Percentiles rank a stretch among this genome's conserved stretches.
Evolutionary conservation across 2,329 filamentous ascomycete species (phyloP).

Genomic region (Cladophialophora immunda): DNA sequence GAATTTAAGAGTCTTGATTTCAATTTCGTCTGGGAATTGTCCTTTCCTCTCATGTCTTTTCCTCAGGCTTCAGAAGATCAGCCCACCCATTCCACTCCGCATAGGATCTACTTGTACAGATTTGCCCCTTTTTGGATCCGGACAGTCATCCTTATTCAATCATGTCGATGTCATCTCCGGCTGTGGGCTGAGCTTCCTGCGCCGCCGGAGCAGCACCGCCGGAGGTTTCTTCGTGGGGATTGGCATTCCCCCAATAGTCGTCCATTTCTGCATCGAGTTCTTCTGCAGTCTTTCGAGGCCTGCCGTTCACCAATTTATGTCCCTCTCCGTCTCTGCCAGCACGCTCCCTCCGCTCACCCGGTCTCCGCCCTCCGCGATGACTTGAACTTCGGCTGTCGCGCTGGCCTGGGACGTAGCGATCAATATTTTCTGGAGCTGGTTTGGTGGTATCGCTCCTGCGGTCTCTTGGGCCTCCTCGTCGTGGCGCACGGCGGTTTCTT

Average conservation of each 20-base stretch:
- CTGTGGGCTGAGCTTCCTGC: slow-evolving; percentile 41
- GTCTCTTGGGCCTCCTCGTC: slow-evolving; percentile 51
- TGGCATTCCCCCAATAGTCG: slow-evolving; percentile 77
- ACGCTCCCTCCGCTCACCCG: slow-evolving; percentile 52
- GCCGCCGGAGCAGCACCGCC: slow-evolving; percentile 45
- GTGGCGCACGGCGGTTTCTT: slow-evolving; percentile 50
- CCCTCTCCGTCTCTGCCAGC: slow-evolving; percentile 45
- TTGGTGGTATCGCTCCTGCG: slow-evolving; percentile 63
- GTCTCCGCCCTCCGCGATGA: slow-evolving; percentile 55
- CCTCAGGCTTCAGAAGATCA: not conserved
- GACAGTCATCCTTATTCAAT: slow-evolving; percentile 62
- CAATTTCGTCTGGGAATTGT: not conserved
- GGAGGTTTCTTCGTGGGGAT: slow-evolving; percentile 47
- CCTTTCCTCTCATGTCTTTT: not conserved
- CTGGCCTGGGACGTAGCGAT: slow-evolving; percentile 78
- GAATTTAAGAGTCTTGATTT: not conserved
- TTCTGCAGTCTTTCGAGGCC: slow-evolving; percentile 85
- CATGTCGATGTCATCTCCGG: slow-evolving; percentile 73
- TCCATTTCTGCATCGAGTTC: slow-evolving; percentile 97
- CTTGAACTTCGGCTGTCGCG: slow-evolving; percentile 52
- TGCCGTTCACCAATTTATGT: slow-evolving; percentile 60
- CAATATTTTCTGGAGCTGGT: slow-evolving; percentile 72
- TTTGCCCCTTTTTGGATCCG: not conserved
- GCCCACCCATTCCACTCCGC: not conserved
- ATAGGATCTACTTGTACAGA: slow-evolving; percentile 1